A percentile compares a stretch with the other conserved stretches of the same genome.
Evolutionary conservation across 2,329 filamentous ascomycete genomes (phyloP).

Genomic region (Colletotrichum orchidophilum): DNA sequence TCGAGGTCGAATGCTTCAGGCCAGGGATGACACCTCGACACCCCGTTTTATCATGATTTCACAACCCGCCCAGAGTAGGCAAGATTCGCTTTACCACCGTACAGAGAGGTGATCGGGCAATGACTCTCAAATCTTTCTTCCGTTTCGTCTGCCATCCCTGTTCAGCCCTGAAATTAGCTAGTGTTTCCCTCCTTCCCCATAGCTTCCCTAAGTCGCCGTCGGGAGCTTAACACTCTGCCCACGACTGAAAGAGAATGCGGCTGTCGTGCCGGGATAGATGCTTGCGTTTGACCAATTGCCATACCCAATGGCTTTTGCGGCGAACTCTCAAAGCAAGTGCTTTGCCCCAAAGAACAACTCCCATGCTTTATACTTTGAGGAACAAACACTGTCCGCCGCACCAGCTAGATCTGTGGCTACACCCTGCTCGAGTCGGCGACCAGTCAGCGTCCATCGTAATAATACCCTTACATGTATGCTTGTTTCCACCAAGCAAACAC

Average conservation of each 20-base stretch:
- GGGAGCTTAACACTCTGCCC: not conserved
- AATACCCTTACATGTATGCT: not conserved
- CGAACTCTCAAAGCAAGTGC: not conserved
- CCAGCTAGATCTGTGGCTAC: not conserved
- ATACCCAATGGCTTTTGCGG: not conserved
- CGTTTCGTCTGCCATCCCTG: not conserved
- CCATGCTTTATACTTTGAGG: not conserved
- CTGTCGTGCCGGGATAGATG: not conserved
- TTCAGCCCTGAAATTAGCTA: not conserved
- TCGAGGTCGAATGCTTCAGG: conserved; percentile 11
- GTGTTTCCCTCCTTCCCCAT: not conserved
- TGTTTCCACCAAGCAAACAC: not conserved
- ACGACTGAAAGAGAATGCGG: not conserved
- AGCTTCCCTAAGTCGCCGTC: not conserved
- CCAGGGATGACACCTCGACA: conserved; percentile 8
- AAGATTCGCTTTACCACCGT: conserved; percentile 20
- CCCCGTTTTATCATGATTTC: not conserved
- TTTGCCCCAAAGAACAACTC: not conserved
- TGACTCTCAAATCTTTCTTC: not conserved
- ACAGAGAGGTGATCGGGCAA: conserved; percentile 1
- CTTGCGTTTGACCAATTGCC: not conserved
- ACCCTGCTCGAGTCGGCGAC: not conserved
- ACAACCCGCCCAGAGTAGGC: not conserved
- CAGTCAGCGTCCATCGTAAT: not conserved
- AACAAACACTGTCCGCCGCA: conserved; percentile 25